Evolutionary conservation across 805 yeast species (phyloP).

Genomic region (Grigorovia humatica): DNA sequence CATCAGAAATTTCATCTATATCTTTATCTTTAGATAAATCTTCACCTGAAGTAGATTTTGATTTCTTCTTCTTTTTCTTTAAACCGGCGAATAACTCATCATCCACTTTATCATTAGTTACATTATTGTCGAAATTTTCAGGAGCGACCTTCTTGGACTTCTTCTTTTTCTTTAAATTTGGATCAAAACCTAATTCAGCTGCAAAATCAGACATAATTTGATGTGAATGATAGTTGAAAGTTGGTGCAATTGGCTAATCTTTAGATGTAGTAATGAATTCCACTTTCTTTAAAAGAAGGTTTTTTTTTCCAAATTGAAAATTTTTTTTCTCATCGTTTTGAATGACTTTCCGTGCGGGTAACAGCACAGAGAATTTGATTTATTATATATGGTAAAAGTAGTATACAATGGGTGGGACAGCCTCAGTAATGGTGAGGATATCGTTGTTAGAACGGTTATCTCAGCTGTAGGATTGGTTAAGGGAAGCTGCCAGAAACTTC

Average conservation of each 20-base stretch:
- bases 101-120: constrained; percentile 24
- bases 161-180: constrained; percentile 70
- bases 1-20: constrained; percentile 40
- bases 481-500: neutral
- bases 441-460: too few relatives aligned
- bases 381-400: too few relatives aligned
- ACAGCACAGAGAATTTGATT: neutral
- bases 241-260: neutral
- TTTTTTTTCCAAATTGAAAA: neutral
- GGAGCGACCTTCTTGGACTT: constrained; percentile 44
- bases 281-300: too few relatives aligned
- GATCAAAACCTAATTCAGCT: constrained; percentile 54
- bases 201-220: constrained; percentile 24
- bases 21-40: constrained; percentile 29
- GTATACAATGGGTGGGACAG: too few relatives aligned
- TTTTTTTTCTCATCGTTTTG: neutral
- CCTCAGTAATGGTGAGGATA: too few relatives aligned
- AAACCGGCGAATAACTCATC: constrained; percentile 71
- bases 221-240: neutral
- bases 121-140: constrained; percentile 31
- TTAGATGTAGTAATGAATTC: neutral
- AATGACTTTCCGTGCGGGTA: neutral
- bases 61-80: constrained; percentile 79
- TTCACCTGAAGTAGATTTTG: constrained; percentile 32
- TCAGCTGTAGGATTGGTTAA: too few relatives aligned